Percentiles rank a stretch among this genome's conserved stretches.
Conservation (phyloP, 1,284 basidiomycete genomes). For the Pseudozyma thailandica region DNA sequence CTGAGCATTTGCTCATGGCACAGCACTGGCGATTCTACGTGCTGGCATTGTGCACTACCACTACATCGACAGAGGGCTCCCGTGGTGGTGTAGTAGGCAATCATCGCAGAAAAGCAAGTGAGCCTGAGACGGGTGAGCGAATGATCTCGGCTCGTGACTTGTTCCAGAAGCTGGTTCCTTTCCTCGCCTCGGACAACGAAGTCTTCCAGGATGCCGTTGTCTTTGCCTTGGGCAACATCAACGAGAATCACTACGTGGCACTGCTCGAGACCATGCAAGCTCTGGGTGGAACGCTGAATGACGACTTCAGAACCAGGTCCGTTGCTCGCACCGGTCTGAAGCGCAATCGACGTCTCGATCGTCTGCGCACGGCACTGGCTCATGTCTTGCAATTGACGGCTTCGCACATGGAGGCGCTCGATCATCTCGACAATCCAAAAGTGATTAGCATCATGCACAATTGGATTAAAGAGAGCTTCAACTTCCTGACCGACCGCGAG, state of each 20-base stretch:
- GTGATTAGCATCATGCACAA: slow-evolving; percentile 83
- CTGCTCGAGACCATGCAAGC: slow-evolving; percentile 84
- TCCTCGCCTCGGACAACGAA: slow-evolving; percentile 85
- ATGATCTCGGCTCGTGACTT: slow-evolving; percentile 79
- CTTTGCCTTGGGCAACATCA: slow-evolving; percentile 86
- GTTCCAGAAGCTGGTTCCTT: slow-evolving; percentile 85
- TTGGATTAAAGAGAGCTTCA: slow-evolving; percentile 84
- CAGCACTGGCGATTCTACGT: slow-evolving; percentile 91
- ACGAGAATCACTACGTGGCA: slow-evolving; percentile 79
- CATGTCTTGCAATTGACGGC: slow-evolving; percentile 89
- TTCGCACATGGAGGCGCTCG: slow-evolving; percentile 78
- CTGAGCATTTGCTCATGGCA: slow-evolving; percentile 76
- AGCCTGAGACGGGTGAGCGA: slow-evolving; percentile 73
- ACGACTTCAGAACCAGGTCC: slow-evolving; percentile 74
- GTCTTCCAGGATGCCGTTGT: slow-evolving; percentile 86
- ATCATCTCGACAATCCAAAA: slow-evolving; percentile 75
- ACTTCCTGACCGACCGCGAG: slow-evolving; percentile 78
- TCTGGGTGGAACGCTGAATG: slow-evolving; percentile 82
- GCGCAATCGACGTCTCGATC: slow-evolving; percentile 79
- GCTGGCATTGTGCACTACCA: slow-evolving; percentile 81
- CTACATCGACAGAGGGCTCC: slow-evolving; percentile 63
- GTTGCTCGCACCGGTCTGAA: slow-evolving; percentile 48
- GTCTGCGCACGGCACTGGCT: slow-evolving; percentile 87
- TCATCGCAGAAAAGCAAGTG: slow-evolving; percentile 78
- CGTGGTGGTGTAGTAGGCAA: slow-evolving; percentile 75